Percentiles rank a stretch among this genome's conserved stretches.
Evolutionary conservation across 2,329 filamentous ascomycete species (phyloP).

Genomic region (Hyphodiscus sp.): DNA sequence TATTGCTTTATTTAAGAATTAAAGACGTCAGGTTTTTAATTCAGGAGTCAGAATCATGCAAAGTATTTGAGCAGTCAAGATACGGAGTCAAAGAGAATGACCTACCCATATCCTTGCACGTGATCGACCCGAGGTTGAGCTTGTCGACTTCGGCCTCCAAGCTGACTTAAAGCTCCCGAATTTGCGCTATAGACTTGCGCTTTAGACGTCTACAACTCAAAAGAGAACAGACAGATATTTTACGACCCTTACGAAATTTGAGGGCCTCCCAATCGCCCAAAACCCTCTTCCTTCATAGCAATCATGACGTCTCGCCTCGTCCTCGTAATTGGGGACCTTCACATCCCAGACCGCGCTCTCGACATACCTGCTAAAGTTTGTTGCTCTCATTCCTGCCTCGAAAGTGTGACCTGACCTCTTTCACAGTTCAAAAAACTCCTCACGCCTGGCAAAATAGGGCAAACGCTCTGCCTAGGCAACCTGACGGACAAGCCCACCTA

Average conservation of each 20-base stretch:
- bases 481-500: conserved; percentile 74
- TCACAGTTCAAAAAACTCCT: conserved; percentile 77
- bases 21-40: too few relatives aligned
- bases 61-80: too few relatives aligned
- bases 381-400: conserved; percentile 4
- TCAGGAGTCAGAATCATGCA: too few relatives aligned
- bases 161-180: neutral
- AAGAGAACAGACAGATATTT: neutral
- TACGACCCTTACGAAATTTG: neutral
- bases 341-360: conserved; percentile 86
- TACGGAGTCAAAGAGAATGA: too few relatives aligned
- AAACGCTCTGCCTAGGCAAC: conserved; percentile 75
- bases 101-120: too few relatives aligned
- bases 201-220: neutral
- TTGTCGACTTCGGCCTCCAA: neutral
- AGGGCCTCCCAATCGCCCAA: conserved; percentile 1
- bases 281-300: conserved; percentile 5
- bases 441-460: conserved; percentile 74
- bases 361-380: conserved; percentile 84
- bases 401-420: conserved; percentile 7
- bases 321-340: conserved; percentile 85
- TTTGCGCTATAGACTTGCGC: neutral
- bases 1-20: too few relatives aligned
- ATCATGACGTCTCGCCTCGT: conserved; percentile 78
- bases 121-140: neutral